Evolutionary conservation across 306 rosid species (phyloP), one percentile per base, ranked within the genome.

Genomic region (Vicia sativa): DNA sequence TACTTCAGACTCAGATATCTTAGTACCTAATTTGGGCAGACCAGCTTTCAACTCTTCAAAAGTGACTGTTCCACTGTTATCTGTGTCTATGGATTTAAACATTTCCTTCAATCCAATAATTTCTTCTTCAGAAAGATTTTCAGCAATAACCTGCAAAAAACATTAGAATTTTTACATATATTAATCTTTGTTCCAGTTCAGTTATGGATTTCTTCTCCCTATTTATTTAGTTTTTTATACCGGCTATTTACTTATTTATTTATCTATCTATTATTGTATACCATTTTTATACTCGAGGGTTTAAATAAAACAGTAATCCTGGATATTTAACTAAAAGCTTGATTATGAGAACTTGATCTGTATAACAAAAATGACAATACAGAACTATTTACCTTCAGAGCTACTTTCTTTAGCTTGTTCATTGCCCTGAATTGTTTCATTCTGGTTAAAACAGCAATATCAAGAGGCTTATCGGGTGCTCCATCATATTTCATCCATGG

Each of bases 401-500:
- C 98, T 45, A 92, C 96, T 87, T 92, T 89, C 79, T 92, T 92
- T 48, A 92, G 89, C 80, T 89, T 92, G 91, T 92, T 92, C 98
- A 89, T 92, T 75, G 98, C 98, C 54, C 96, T 84, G 80, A 92
- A 92, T 84, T 92, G 98, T 61, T 92, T 92, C 91, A 92, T 87
- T 87, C 98, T 87, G 56, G 87, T 67, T 73, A 92, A 80, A 71
- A 92, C 98, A 63, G 96, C 91, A 84, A 84, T 81, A 80, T 92
- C 98, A 78, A 92, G 93, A 67, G 98, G 98, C 80, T 87, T 83
- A 79, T 92, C 96, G 37, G 98, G 80, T 81, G 95, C 96, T 25
- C 98, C 98, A 78, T 93, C 97, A 77, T 72, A 95, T 82, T 82
- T 86, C 96, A 93, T 80, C 99, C 99, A 93, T 41, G 99, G 95